Base-by-base conservation (phyloP, 1,284 basidiomycete genomes). In the Cutaneotrichosporon arboriforme region DNA sequence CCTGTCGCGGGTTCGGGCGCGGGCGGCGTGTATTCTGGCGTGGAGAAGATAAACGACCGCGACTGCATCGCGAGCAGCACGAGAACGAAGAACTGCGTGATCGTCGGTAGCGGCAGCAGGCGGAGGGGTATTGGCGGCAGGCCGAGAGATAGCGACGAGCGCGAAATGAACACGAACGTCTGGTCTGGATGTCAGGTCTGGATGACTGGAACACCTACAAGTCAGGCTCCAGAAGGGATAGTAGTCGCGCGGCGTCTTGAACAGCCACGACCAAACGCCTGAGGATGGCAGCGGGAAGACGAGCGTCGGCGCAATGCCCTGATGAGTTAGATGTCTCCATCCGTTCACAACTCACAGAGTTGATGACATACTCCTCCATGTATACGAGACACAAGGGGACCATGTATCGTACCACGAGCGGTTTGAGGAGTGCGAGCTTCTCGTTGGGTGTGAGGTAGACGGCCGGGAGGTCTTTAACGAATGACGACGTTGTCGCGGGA, bases 151-250 rank as follows among this genome's bases (percentile, higher is more conserved):
- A 96, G 87, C 4, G 90, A 88, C 0, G 92, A 96, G 3, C 96
- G 87, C 1, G 93, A 97, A 56, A 97, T 70, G 77, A 98, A 98
- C 44, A 98, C 94, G 43, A 92, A 91, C 14, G 87, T 84, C 79
- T 98, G 90, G 70, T 91, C 68, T 70, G 56, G 26, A 2, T 1
- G 23, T 46, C 17, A 43, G 55, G 46, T 18, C 53, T 37, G 1
- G 15, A 38, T 9, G 4, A 20, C 17, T 15, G 4, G 9, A 4
- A 12, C 35, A 59, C 65, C 35, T 35, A 69, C 70, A 72, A 1
- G 73, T 74, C 31, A 76, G 49, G 9, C 70, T 69, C 88, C 90
- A 91, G 38, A 94, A 81, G 7, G 93, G 92, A 73, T 97, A 97
- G 71, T 94, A 98, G 69, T 98, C 94, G 33, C 89, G 80, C 31